A percentile compares a stretch with the other conserved stretches of the same genome.
phyloP scores from a whole-genome alignment of 2,329 filamentous ascomycete genomes.

The Fusarium setosum region DNA sequence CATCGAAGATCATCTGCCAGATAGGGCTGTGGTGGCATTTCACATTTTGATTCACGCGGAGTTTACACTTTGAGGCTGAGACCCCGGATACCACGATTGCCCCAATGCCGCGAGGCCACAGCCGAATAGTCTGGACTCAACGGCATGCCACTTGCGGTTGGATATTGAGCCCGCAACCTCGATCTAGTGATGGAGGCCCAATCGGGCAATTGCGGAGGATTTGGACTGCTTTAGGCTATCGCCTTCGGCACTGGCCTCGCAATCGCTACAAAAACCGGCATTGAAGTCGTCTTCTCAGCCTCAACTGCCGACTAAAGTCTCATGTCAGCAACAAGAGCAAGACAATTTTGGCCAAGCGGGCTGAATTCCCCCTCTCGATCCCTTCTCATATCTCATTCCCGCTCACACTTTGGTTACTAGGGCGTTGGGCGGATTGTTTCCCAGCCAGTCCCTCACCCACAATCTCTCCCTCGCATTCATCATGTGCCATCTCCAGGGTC shows the following conservation, averaged over 20 bases:
- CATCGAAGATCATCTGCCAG: neutral
- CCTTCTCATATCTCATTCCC: conserved; percentile 26
- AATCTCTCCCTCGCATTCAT: conserved; percentile 8
- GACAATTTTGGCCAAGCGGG: conserved; percentile 20
- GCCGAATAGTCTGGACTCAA: neutral
- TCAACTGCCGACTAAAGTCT: neutral
- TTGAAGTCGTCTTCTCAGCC: neutral
- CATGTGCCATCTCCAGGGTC: neutral
- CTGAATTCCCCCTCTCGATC: neutral
- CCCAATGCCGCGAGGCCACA: neutral
- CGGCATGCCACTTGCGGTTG: neutral
- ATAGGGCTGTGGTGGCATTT: neutral
- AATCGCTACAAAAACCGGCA: neutral
- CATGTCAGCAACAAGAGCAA: neutral
- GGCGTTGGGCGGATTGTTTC: conserved; percentile 10
- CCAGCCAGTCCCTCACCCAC: conserved; percentile 16
- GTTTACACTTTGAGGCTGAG: neutral
- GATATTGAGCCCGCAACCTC: neutral
- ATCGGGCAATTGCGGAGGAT: neutral
- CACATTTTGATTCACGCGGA: neutral
- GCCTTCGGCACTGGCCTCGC: neutral
- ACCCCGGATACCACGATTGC: neutral
- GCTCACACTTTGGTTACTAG: conserved; percentile 22
- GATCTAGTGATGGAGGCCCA: neutral
- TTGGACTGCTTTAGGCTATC: neutral